Conservation (phyloP, 139 green algal genomes). For the Zygnema circumcarinatum region DNA sequence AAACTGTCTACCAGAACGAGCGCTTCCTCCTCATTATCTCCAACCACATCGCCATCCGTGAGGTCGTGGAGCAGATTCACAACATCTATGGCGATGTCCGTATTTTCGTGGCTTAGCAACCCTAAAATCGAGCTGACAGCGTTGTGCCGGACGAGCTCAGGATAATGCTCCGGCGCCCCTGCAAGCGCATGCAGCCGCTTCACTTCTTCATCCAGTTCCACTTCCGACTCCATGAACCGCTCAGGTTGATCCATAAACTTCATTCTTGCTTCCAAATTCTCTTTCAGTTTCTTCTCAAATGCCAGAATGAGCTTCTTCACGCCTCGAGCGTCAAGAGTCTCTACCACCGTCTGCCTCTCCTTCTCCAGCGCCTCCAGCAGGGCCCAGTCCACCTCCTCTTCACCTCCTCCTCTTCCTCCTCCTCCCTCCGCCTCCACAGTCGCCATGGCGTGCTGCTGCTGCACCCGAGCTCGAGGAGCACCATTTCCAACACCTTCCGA, state of each 20-base stretch:
- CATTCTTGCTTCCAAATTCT: constrained; percentile 56
- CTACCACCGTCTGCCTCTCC: not conserved
- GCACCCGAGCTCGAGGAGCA: not conserved
- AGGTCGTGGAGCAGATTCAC: constrained; percentile 82
- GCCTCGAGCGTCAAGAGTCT: constrained; percentile 28
- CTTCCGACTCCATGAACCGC: constrained; percentile 92
- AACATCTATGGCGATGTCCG: constrained; percentile 71
- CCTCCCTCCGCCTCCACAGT: not conserved
- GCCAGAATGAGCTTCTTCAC: constrained; percentile 49
- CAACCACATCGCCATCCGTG: constrained; percentile 83
- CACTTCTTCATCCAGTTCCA: constrained; percentile 88
- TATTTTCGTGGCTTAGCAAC: constrained; percentile 93
- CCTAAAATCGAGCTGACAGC: constrained; percentile 76
- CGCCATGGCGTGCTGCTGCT: no score
- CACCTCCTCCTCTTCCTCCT: not conserved
- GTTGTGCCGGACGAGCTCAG: constrained; percentile 74
- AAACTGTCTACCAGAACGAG: constrained; percentile 75
- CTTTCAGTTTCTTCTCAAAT: constrained; percentile 58
- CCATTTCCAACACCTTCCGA: not conserved
- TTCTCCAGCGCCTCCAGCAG: not conserved
- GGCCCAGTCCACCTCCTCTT: constrained; percentile 4
- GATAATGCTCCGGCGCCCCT: constrained; percentile 79
- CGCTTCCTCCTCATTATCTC: constrained; percentile 69
- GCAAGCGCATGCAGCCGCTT: constrained; percentile 67
- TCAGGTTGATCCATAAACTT: constrained; percentile 81